Conservation (phyloP, 1,139 yeast species). For the Kodamaea alishanica region DNA sequence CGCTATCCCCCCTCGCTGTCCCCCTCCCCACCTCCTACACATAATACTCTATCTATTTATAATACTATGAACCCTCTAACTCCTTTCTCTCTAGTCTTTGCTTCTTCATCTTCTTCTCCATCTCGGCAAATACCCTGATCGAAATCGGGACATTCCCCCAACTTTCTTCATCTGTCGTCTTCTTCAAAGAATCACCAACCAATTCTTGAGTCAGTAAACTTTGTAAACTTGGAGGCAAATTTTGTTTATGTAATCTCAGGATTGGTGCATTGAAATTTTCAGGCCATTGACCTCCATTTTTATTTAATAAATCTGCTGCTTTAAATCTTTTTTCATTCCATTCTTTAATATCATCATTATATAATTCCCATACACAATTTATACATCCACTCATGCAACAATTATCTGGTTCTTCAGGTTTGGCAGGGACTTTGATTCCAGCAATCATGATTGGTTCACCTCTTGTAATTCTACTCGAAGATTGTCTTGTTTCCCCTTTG, state of each 20-base stretch:
- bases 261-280: constrained; percentile 71
- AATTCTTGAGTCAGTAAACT: no score
- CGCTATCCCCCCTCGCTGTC: background rate
- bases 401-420: constrained; percentile 87
- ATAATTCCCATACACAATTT: constrained; percentile 95
- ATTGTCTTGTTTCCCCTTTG: constrained; percentile 49
- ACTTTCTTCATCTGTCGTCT: constrained; percentile 29
- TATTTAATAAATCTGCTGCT: constrained; percentile 58
- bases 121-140: constrained; percentile 76
- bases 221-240: constrained; percentile 31
- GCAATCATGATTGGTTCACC: constrained; percentile 50
- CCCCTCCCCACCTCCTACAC: background rate
- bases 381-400: constrained; percentile 98
- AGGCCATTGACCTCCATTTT: constrained; percentile 70
- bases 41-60: background rate
- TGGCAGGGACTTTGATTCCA: constrained; percentile 73
- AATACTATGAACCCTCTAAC: background rate
- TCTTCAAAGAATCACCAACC: constrained; percentile 5
- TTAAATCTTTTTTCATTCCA: constrained; percentile 62
- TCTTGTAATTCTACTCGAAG: constrained; percentile 48
- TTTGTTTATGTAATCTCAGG: constrained; percentile 26
- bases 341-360: constrained; percentile 79
- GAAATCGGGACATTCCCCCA: constrained; percentile 76
- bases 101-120: constrained; percentile 63
- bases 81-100: constrained; percentile 23